phyloP scores from a whole-genome alignment of 768 basidiomycete genomes.

The Amanita exitialis region DNA sequence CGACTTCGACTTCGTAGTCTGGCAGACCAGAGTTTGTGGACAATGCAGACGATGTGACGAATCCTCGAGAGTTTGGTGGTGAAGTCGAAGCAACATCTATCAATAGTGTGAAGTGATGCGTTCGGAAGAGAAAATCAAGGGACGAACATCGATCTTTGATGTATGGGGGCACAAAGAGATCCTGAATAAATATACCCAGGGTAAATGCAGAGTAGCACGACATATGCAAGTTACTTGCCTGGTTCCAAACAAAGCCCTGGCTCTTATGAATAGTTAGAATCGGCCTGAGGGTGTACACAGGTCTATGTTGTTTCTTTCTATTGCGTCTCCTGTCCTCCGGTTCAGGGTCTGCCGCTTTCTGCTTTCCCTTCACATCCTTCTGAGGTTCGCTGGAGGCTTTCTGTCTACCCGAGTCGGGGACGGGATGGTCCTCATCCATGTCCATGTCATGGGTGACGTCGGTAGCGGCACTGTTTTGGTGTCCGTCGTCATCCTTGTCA shows the following conservation, averaged over 20 bases:
- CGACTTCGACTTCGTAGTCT: constrained; percentile 81
- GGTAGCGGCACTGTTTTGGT: constrained; percentile 14
- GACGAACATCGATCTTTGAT: constrained; percentile 84
- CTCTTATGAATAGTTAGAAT: constrained; percentile 82
- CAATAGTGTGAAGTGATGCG: not conserved
- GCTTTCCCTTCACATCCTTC: constrained; percentile 72
- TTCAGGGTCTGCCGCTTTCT: constrained; percentile 64
- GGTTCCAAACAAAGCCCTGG: constrained; percentile 89
- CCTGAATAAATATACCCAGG: constrained; percentile 28
- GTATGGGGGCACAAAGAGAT: constrained; percentile 80
- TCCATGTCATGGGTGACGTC: constrained; percentile 25
- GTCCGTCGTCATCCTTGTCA: constrained; percentile 22
- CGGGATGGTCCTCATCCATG: constrained; percentile 50
- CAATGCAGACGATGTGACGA: constrained; percentile 58
- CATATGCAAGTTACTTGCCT: constrained; percentile 37
- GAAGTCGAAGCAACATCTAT: constrained; percentile 78
- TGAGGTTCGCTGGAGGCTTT: constrained; percentile 22
- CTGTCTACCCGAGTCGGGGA: constrained; percentile 19
- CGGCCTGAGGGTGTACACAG: constrained; percentile 59
- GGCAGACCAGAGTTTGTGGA: constrained; percentile 57
- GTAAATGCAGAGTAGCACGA: not conserved
- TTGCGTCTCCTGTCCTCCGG: constrained; percentile 36
- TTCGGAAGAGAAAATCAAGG: constrained; percentile 12
- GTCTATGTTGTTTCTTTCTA: constrained; percentile 45
- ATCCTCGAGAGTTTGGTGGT: constrained; percentile 58